These are phyloP conservation scores for Trichoderma harzianum DNA, from an alignment of 2,329 filamentous ascomycete genomes.

Conservation along the genomic window DNA sequence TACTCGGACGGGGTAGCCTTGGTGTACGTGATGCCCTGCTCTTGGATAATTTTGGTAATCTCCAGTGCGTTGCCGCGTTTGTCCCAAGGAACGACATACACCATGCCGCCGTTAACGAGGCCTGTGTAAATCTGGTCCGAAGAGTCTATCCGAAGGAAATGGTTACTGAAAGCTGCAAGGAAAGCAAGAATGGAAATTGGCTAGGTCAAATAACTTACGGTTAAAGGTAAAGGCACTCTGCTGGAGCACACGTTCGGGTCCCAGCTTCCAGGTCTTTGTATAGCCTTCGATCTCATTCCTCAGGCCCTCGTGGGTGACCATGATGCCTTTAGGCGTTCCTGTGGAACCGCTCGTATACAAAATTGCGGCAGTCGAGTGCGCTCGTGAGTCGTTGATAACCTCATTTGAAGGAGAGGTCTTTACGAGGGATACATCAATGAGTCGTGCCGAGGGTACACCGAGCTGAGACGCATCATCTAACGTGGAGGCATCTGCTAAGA, in stretches of 20 bases:
- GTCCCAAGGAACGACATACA: constrained; percentile 31
- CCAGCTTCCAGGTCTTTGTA: constrained; percentile 21
- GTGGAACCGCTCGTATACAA: constrained; percentile 34
- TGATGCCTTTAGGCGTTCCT: constrained; percentile 40
- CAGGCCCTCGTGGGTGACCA: constrained; percentile 29
- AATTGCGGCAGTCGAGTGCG: constrained; percentile 24
- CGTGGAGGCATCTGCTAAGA: constrained; percentile 24
- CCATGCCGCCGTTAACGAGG: constrained; percentile 33
- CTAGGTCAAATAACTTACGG: neutral
- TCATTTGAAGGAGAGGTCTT: neutral
- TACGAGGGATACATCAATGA: neutral
- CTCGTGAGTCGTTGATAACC: neutral
- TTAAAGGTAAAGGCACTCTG: constrained; percentile 40
- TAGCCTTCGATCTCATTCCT: constrained; percentile 26
- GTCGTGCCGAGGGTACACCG: neutral
- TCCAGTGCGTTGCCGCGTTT: constrained; percentile 30
- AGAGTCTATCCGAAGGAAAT: constrained; percentile 23
- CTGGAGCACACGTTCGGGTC: constrained; percentile 31
- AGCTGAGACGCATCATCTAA: neutral
- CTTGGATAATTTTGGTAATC: constrained; percentile 35
- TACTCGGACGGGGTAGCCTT: constrained; percentile 42
- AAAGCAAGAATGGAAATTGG: too few species aligned
- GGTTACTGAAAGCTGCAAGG: too few species aligned
- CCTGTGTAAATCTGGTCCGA: constrained; percentile 34
- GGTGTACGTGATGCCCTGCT: constrained; percentile 37